Base-by-base conservation (phyloP, 1,284 basidiomycete species). In the Rhodotorula sp. region DNA sequence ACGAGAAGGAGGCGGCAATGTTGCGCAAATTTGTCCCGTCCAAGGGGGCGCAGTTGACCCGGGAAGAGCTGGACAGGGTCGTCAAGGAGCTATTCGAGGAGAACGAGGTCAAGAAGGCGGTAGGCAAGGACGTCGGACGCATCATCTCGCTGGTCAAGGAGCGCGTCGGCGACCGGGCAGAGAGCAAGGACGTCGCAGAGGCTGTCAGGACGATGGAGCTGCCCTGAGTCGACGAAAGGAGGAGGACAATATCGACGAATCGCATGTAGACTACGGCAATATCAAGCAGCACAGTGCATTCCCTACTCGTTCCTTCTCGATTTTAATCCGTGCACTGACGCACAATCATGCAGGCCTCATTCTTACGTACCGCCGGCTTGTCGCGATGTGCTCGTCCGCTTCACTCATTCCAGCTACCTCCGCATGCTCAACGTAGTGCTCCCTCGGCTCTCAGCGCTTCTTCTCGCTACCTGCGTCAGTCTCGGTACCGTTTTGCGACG, bases 141-240 rank as follows among this genome's bases (percentile, higher is more conserved):
- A 66, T 74, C 44, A 72, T 74, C 58, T 61, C 68, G 57, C 48
- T 67, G 11, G 67, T 70, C 22, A 53, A 54, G 62, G 73, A 65
- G 10, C 62, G 52, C 20, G 59, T 48, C 11, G 70, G 64, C 10
- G 73, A 72, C 32, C 64, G 63, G 27, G 64, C 70, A 15, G 70
- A 63, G 8, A 66, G 65, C 6, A 72, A 71, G 52, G 67, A 70
- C 49, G 54, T 74, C n/a, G 55, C 70, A 13, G 70, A 52, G 5
- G 70, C 68, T 2, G 73, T 74, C 17, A 70, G 62, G 62, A 49
- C 62, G 24, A 29, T 51, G 27, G 62, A 60, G n/a, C 19, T 62
- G 52, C 47, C 61, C 0, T 70, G 47, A 61, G 32, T 29, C 7
- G 32, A 5, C n/a, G 13, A 24, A 10, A 32, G 20, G 29, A 8